A percentile compares a stretch with the other conserved stretches of the same genome.
Evolutionary conservation across 495 filamentous ascomycete species (phyloP).

Genomic region (Penicillium desertorum): DNA sequence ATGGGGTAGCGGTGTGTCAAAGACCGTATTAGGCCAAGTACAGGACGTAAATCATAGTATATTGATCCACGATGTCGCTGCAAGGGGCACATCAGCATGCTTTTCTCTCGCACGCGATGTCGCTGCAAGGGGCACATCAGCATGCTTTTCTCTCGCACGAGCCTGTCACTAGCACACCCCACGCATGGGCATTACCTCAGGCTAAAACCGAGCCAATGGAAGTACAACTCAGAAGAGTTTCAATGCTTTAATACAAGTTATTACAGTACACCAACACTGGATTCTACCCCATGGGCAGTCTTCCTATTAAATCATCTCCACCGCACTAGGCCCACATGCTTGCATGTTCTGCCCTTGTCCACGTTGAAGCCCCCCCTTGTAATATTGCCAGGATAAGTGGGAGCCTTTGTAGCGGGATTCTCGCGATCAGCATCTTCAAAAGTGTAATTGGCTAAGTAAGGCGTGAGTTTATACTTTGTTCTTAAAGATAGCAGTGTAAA

Average conservation of each 20-base stretch:
- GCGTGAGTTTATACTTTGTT: no score
- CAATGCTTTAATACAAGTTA: not conserved
- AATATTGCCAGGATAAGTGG: not conserved
- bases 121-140: slow-evolving; percentile 5
- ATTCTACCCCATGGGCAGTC: not conserved
- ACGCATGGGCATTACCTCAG: not conserved
- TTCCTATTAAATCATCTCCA: not conserved
- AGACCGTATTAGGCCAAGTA: not conserved
- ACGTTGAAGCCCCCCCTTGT: not conserved
- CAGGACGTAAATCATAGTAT: not conserved
- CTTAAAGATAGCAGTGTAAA: no score
- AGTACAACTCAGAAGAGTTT: not conserved
- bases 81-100: slow-evolving; percentile 1
- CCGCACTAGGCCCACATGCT: not conserved
- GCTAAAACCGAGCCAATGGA: not conserved
- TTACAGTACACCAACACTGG: not conserved
- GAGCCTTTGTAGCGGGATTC: not conserved
- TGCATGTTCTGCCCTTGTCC: not conserved
- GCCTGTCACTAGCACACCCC: slow-evolving; percentile 4
- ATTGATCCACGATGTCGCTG: slow-evolving; percentile 6
- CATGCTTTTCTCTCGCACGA: slow-evolving; percentile 5
- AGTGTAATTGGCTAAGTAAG: no score
- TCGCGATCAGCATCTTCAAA: no score
- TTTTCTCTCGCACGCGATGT: slow-evolving; percentile 1
- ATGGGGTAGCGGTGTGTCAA: slow-evolving; percentile 5